These are phyloP conservation scores for Plasmodium sp. DNA, from an alignment of 169 alveolate genomes.

Conservation along the genomic window DNA sequence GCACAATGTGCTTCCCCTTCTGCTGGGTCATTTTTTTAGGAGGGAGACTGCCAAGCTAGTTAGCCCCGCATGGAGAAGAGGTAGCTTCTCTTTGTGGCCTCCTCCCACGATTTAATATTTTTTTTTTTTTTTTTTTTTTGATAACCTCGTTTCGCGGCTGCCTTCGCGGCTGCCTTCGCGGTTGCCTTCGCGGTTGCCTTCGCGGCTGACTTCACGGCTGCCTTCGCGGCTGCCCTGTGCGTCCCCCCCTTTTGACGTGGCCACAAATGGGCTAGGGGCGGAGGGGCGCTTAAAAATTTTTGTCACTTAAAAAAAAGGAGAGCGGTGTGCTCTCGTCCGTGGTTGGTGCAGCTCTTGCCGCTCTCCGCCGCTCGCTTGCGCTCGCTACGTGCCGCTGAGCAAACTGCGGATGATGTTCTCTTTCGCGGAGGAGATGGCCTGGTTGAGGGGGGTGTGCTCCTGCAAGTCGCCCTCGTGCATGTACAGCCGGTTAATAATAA, in stretches of 20 bases:
- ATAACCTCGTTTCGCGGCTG: neutral
- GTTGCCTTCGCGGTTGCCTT: neutral
- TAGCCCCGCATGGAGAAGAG: neutral
- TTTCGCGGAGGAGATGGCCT: constrained; percentile 66
- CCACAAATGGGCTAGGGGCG: neutral
- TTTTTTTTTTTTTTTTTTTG: no score
- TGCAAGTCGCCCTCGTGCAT: constrained; percentile 61
- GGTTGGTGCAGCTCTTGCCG: neutral
- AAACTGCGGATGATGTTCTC: constrained; percentile 58
- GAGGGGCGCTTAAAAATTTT: neutral
- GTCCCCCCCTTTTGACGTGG: neutral
- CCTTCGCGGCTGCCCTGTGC: neutral
- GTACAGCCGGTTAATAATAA: constrained; percentile 29
- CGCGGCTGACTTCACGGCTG: neutral
- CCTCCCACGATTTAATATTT: neutral
- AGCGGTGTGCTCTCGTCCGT: neutral
- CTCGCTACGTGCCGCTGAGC: constrained; percentile 28
- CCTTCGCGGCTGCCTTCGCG: neutral
- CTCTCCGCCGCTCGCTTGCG: neutral
- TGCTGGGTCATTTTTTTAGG: neutral
- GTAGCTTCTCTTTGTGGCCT: neutral
- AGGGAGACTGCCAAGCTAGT: neutral
- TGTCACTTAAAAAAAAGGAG: neutral
- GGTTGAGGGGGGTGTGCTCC: constrained; percentile 45
- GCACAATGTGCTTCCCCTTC: neutral